These are phyloP conservation scores for Colletotrichum sp. DNA, from an alignment of 2,329 filamentous ascomycete species.

Conservation along the genomic window DNA sequence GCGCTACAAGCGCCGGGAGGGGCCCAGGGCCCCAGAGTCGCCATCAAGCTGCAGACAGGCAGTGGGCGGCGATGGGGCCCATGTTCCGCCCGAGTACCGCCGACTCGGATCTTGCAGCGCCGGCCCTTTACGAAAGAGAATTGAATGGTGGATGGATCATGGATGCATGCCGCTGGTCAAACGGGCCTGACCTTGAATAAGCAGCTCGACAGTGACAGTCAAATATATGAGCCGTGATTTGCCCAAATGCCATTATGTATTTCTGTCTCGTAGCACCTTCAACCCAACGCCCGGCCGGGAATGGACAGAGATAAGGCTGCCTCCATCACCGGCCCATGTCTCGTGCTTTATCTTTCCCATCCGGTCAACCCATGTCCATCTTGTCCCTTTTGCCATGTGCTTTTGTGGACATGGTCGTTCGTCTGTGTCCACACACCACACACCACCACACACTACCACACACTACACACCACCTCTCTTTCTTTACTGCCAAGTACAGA, in stretches of 20 bases:
- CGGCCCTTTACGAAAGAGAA: not conserved
- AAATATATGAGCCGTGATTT: constrained; percentile 27
- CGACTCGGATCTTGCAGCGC: constrained; percentile 20
- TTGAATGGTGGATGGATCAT: not conserved
- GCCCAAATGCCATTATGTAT: constrained; percentile 42
- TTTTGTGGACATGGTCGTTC: not conserved
- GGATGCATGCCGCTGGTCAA: not conserved
- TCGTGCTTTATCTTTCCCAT: constrained; percentile 21
- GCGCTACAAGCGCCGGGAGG: constrained; percentile 5
- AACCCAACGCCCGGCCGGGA: not conserved
- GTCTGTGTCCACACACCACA: not conserved
- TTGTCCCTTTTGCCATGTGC: constrained; percentile 8
- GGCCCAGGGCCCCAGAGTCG: not conserved
- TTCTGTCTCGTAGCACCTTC: constrained; percentile 35
- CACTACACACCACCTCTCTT: not conserved
- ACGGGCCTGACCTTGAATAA: constrained; percentile 2
- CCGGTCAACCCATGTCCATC: constrained; percentile 9
- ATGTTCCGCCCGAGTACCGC: constrained; percentile 19
- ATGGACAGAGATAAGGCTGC: constrained; percentile 34
- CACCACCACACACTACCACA: not conserved
- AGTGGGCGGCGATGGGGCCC: not conserved
- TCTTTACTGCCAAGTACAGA: too few relatives aligned
- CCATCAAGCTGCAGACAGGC: not conserved
- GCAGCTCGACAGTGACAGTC: not conserved
- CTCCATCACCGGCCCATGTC: not conserved